Evolutionary conservation across 208 protist genomes (phyloP).

Genomic region (Ichthyophonus hoferi): DNA sequence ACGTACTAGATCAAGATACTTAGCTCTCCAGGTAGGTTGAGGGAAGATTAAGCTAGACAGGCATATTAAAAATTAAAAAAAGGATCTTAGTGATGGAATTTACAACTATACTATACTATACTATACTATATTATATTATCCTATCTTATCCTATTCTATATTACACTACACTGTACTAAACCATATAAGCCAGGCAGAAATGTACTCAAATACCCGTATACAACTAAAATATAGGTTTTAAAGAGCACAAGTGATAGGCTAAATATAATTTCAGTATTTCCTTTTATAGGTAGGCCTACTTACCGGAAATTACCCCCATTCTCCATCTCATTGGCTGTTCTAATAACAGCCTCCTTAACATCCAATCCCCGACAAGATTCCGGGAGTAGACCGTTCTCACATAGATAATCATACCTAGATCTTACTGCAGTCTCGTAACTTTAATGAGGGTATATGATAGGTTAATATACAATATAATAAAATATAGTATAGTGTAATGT

Average conservation of each 20-base stretch:
- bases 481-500: background rate
- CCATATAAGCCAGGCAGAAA: background rate
- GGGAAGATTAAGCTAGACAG: conserved; percentile 2
- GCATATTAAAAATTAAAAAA: background rate
- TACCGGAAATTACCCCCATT: background rate
- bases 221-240: background rate
- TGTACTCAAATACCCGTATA: background rate
- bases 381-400: background rate
- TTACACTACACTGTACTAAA: background rate
- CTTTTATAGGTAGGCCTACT: too few relatives aligned
- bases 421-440: background rate
- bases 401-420: background rate
- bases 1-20: background rate
- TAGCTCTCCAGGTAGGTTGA: background rate
- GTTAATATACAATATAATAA: background rate
- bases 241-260: too few relatives aligned
- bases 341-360: background rate
- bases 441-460: background rate
- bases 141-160: background rate
- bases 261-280: too few relatives aligned
- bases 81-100: background rate
- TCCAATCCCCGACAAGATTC: background rate
- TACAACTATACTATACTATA: background rate
- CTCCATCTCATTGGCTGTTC: conserved; percentile 13
- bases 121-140: background rate